These are phyloP conservation scores for Amylocarpus encephaloides DNA, from an alignment of 2,329 filamentous ascomycete genomes.

Conservation along the genomic window DNA sequence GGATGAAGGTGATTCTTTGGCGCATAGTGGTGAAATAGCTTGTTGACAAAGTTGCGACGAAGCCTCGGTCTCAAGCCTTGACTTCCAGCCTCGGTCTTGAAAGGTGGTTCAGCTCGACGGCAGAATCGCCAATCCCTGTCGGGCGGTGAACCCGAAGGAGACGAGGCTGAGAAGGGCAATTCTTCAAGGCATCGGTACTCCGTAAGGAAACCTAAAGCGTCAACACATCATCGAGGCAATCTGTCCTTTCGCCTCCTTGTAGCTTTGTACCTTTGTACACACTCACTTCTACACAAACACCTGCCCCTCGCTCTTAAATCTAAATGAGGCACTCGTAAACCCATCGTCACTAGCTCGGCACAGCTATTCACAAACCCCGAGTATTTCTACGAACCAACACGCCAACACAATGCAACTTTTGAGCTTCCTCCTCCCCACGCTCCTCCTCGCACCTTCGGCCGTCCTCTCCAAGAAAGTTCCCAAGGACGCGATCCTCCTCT, in stretches of 20 bases:
- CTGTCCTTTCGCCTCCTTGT: slow-evolving; percentile 16
- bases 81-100: no score
- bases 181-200: slow-evolving; percentile 4
- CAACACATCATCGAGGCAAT: slow-evolving; percentile 7
- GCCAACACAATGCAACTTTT: slow-evolving; percentile 20
- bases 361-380: no score
- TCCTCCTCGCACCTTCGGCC: slow-evolving; percentile 28
- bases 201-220: slow-evolving; percentile 3
- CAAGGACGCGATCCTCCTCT: slow-evolving; percentile 50
- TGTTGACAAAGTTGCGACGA: neutral
- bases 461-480: slow-evolving; percentile 15
- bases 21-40: slow-evolving; percentile 48
- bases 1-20: slow-evolving; percentile 73
- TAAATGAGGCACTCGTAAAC: slow-evolving; percentile 1
- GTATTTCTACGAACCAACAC: neutral
- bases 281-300: no score
- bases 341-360: neutral
- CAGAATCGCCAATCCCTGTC: slow-evolving; percentile 8
- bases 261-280: no score
- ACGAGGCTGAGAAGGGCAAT: slow-evolving; percentile 1
- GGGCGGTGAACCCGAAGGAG: neutral
- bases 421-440: slow-evolving; percentile 20
- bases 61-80: no score
- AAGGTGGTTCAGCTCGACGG: neutral
- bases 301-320: neutral